A percentile compares a stretch with the other conserved stretches of the same genome.
These are phyloP conservation scores for Globisporangium polare DNA, from an alignment of 352 stramenopile genomes.

Conservation along the genomic window DNA sequence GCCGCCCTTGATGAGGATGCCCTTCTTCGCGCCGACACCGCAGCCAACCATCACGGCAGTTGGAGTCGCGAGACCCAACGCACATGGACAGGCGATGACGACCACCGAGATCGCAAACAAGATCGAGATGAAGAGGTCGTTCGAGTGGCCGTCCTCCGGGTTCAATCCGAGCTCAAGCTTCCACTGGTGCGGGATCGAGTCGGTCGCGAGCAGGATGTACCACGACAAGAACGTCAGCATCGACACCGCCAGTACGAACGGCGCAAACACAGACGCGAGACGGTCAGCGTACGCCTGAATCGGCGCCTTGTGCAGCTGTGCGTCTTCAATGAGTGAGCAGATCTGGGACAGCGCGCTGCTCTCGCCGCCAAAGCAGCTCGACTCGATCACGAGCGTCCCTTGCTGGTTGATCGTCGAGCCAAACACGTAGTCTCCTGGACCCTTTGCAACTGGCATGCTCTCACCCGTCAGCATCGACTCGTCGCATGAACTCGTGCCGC, in stretches of 20 bases:
- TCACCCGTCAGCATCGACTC: constrained; percentile 87
- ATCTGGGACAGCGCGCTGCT: constrained; percentile 73
- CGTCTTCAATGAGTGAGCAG: constrained; percentile 83
- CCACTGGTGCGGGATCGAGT: constrained; percentile 48
- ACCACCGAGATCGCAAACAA: constrained; percentile 88
- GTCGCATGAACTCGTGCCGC: constrained; percentile 58
- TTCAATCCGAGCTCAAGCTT: constrained; percentile 49
- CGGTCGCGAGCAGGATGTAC: constrained; percentile 42
- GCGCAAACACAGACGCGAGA: constrained; percentile 59
- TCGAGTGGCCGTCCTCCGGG: constrained; percentile 41
- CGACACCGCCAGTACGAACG: constrained; percentile 57
- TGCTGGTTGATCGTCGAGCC: constrained; percentile 83
- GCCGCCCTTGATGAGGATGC: constrained; percentile 89
- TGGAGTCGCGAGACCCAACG: constrained; percentile 75
- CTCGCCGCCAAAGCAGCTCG: constrained; percentile 64
- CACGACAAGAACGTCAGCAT: constrained; percentile 63
- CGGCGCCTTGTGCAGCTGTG: constrained; percentile 84
- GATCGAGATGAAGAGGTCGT: constrained; percentile 70
- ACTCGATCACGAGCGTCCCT: constrained; percentile 84
- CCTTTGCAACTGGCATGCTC: constrained; percentile 86
- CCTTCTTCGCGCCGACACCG: constrained; percentile 78
- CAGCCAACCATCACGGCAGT: constrained; percentile 89
- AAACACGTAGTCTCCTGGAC: constrained; percentile 72
- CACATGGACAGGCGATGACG: constrained; percentile 86
- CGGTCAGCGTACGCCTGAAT: constrained; percentile 85